Evolutionary conservation across 108 stramenopile species (phyloP), one percentile per base, ranked within the genome.

Genomic region (Nannochloropsis gaditana): DNA sequence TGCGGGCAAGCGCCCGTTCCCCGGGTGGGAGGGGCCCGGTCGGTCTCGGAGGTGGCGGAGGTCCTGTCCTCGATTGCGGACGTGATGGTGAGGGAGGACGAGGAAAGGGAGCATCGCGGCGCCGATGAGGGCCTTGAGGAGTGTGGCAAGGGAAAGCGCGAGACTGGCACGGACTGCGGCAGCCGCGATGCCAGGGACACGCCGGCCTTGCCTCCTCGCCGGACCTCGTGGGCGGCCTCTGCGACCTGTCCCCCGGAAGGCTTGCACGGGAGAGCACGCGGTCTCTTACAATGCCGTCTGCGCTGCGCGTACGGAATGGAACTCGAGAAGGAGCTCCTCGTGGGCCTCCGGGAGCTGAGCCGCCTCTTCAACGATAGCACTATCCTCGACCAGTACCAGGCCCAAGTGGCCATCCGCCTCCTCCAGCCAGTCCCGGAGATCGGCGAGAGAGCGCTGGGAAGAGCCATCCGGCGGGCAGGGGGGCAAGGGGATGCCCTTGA

Each of bases 321-420:
- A 2, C n/a, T 73, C 15, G 59, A 73, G 6, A 73, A 73, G 59
- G 2, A n/a, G 3, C n/a, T 73, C 19, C n/a, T 73, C 19, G 59
- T 73, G 59, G n/a, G 59, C 59, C n/a, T 73, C 19, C 59, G 59
- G 59, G 59, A 73, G 4, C 59, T 73, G 8, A n/a, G 19, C n/a
- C 59, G 59, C n/a, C n/a, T 73, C n/a, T 73, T 73, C 59, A 73
- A 73, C 59, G 59, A 73, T n/a, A 73, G 19, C 19, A 73, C 59
- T 73, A n/a, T 73, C 19, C 15, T 73, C 19, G 59, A 73, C 19
- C 59, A 73, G 59, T 73, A 73, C 59, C 59, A 73, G 59, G 59
- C 59, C 8, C 5, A 73, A 8, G 59, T 73, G 59, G 59, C 59
- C 59, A 3, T n/a, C 59, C n/a, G n/a, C 59, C n/a, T 73, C 19